Base-by-base conservation (phyloP, 2,329 filamentous ascomycete genomes). In the Talaromyces albobiverticillius region DNA sequence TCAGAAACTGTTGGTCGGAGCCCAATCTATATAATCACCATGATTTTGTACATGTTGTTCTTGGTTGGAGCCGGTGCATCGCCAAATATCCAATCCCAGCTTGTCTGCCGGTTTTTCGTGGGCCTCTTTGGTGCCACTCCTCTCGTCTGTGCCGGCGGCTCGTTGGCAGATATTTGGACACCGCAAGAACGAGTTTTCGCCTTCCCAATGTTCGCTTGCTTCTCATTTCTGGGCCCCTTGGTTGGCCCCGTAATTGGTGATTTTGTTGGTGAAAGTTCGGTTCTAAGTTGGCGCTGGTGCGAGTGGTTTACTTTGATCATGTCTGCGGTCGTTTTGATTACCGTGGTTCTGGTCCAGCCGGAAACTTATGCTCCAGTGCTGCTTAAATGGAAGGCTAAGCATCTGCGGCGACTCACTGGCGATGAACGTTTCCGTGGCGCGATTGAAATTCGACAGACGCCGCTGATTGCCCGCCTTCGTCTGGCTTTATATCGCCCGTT, bases 291-390 rank as follows among this genome's bases (percentile, higher is more conserved):
- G 78, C 71, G 76, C 18, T 80, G 75, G 72, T 66, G 68, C 1
- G 73, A 77, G 57, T 79, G 77, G 77, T 66, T 73, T 2, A 72
- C 70, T 0, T 58, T 75, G 6, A 70, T 76, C 23, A 64, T 71
- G 13, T 69, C 69, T 9, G 68, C 60, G 1, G 50, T 68, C 0
- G 57, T 71, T 1, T 64, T 76, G 29, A 10, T 62, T 7, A 26
- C 70, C 9, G 64, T 74, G 1, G 54, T 80, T 2, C 57, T 79
- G 3, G 74, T 78, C 57, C 68, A 78, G 5, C 79, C 77, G 2
- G 79, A 82, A 63, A 81, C 78, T 0, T 81, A 79, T 59, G 66
- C 74, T 3, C 77, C 76, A 0, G 61, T 76, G n/a, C 62, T 78
- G 1, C 62, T 78, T 4, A 67, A 70, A 25, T 78, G 74, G 74